Percentiles rank a stretch among this genome's conserved stretches.
phyloP scores from a whole-genome alignment of 2,329 filamentous ascomycete genomes.

The Proliferodiscus dingleyae region DNA sequence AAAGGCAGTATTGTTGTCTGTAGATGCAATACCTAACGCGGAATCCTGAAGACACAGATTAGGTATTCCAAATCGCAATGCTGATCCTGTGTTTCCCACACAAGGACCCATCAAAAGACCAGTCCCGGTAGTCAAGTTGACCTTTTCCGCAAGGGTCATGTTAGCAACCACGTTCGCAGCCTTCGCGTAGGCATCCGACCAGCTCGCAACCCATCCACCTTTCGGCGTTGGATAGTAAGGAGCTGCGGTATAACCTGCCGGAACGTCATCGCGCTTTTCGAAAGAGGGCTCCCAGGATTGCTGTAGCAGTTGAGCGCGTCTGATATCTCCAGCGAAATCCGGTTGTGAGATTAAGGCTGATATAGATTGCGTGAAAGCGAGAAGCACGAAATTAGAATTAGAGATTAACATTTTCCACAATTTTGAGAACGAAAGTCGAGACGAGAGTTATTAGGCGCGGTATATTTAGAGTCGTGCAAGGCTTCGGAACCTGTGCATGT shows the following conservation, averaged over 20 bases:
- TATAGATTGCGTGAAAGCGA: not conserved
- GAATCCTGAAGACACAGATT: conserved; percentile 69
- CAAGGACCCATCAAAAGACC: conserved; percentile 69
- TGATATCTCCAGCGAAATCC: conserved; percentile 13
- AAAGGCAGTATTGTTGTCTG: conserved; percentile 72
- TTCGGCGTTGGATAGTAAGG: conserved; percentile 30
- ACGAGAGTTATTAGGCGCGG: not conserved
- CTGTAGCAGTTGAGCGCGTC: conserved; percentile 1
- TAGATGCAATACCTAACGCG: conserved; percentile 65
- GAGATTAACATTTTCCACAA: conserved; percentile 5
- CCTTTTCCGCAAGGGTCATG: conserved; percentile 78
- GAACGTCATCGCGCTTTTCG: conserved; percentile 20
- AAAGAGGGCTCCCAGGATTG: not conserved
- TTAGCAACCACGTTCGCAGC: conserved; percentile 63
- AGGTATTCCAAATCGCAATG: conserved; percentile 64
- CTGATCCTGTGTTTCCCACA: conserved; percentile 72
- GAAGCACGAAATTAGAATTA: conserved; percentile 2
- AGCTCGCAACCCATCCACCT: conserved; percentile 54
- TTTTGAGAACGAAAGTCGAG: not conserved
- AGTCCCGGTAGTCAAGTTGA: conserved; percentile 68
- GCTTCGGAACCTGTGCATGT: not conserved
- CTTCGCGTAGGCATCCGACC: conserved; percentile 66
- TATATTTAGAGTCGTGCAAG: not conserved
- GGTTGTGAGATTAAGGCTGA: conserved; percentile 5
- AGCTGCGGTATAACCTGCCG: conserved; percentile 24